These are phyloP conservation scores for Podaxis sp. DNA, from an alignment of 768 basidiomycete species.

Conservation along the genomic window DNA sequence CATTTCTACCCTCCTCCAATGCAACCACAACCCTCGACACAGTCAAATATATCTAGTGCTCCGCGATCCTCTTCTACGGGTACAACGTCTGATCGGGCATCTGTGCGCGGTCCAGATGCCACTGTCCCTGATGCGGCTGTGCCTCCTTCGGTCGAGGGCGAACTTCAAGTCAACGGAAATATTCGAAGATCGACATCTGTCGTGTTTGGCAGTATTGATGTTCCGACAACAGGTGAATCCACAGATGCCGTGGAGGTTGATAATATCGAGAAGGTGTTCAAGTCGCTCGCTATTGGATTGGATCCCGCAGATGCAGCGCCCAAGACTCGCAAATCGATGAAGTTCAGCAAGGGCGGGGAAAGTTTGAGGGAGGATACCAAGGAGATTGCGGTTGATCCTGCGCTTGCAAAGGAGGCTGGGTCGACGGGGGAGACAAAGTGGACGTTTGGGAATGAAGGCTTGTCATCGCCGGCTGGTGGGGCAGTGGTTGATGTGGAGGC, in stretches of 20 bases:
- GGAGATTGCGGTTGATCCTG: conserved; percentile 16
- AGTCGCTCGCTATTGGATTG: conserved; percentile 47
- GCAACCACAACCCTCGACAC: neutral
- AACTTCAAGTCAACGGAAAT: neutral
- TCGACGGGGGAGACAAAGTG: conserved; percentile 34
- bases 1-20: conserved; percentile 10
- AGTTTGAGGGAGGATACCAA: conserved; percentile 7
- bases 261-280: conserved; percentile 30
- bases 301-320: conserved; percentile 19
- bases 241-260: conserved; percentile 4
- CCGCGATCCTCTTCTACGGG: neutral
- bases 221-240: conserved; percentile 12
- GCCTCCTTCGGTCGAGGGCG: neutral
- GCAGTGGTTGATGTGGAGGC: neutral
- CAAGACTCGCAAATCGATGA: conserved; percentile 2
- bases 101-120: neutral
- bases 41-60: neutral
- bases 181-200: conserved; percentile 30
- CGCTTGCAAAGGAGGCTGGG: conserved; percentile 5
- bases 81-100: neutral
- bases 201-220: conserved; percentile 53
- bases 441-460: conserved; percentile 55
- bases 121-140: neutral
- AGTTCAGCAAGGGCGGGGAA: neutral
- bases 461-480: conserved; percentile 2